Evolutionary conservation across 139 green algal species (phyloP).

Genomic region (Chlamydomonas asymmetrica): DNA sequence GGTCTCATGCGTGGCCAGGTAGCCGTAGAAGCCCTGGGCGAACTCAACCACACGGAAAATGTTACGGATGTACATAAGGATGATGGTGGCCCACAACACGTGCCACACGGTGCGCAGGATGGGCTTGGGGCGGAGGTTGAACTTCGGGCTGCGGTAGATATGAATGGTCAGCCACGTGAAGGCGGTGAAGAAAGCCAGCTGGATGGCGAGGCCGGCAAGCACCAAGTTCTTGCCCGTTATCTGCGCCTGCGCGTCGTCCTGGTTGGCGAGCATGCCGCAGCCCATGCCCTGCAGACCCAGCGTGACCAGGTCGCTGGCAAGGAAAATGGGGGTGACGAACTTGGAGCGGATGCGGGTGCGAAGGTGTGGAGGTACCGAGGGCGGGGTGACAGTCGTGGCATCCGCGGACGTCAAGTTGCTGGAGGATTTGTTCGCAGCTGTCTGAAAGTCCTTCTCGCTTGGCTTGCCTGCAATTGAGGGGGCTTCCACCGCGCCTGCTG

Average conservation of each 20-base stretch:
- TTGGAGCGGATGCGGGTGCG: too few species aligned
- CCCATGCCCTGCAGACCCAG: conserved; percentile 19
- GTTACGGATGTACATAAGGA: conserved; percentile 37
- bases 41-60: conserved; percentile 48
- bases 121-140: conserved; percentile 3
- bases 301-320: conserved; percentile 15
- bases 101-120: conserved; percentile 9
- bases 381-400: too few species aligned
- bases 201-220: conserved; percentile 9
- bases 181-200: conserved; percentile 38
- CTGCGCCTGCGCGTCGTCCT: neutral
- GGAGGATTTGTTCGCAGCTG: too few species aligned
- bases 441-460: too few species aligned
- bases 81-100: conserved; percentile 40
- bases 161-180: conserved; percentile 30
- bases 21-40: conserved; percentile 18
- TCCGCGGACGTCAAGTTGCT: too few species aligned
- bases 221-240: neutral
- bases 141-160: conserved; percentile 7
- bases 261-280: neutral
- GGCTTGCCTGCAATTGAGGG: too few species aligned
- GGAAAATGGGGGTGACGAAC: conserved; percentile 21
- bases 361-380: too few species aligned
- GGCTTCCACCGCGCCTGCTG: too few species aligned
- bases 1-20: conserved; percentile 29